Evolutionary conservation across 345 rosid genomes (phyloP).

Genomic region (Camelina neglecta): DNA sequence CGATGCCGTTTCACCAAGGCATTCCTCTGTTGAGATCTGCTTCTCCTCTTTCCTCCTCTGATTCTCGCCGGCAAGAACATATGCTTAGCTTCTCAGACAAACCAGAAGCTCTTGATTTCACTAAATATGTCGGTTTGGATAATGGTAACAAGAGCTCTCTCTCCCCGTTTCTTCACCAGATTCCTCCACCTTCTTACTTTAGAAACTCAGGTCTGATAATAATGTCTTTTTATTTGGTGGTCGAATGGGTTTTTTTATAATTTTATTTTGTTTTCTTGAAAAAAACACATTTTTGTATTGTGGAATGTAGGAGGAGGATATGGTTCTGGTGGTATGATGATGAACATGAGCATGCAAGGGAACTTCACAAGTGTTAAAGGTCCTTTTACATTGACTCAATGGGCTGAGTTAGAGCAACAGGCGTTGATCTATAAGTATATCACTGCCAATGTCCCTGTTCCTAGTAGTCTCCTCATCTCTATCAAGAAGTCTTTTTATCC

Average conservation of each 20-base stretch:
- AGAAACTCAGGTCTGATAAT: constrained; percentile 52
- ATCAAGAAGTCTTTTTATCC: constrained; percentile 57
- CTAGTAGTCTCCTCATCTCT: constrained; percentile 66
- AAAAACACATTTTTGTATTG: not conserved
- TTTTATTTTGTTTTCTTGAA: too few species aligned
- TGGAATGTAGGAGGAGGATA: constrained; percentile 41
- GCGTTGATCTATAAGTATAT: constrained; percentile 79
- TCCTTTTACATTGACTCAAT: constrained; percentile 66
- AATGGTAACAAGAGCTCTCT: constrained; percentile 38
- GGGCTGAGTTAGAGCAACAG: constrained; percentile 76
- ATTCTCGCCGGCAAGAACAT: constrained; percentile 50
- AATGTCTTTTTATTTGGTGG: not conserved
- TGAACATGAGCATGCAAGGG: constrained; percentile 65
- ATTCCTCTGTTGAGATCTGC: constrained; percentile 60
- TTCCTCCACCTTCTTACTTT: constrained; percentile 43
- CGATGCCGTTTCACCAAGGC: constrained; percentile 56
- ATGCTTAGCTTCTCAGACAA: constrained; percentile 64
- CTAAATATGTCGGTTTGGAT: constrained; percentile 43
- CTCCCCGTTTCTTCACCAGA: constrained; percentile 40
- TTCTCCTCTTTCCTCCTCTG: constrained; percentile 37
- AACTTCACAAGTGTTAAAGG: constrained; percentile 51
- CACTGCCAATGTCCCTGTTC: constrained; percentile 62
- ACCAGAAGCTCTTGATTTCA: constrained; percentile 47
- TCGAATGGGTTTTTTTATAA: not conserved
- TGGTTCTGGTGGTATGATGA: constrained; percentile 57